Base-by-base conservation (phyloP, 306 rosid genomes). In the Malus orientalis region DNA sequence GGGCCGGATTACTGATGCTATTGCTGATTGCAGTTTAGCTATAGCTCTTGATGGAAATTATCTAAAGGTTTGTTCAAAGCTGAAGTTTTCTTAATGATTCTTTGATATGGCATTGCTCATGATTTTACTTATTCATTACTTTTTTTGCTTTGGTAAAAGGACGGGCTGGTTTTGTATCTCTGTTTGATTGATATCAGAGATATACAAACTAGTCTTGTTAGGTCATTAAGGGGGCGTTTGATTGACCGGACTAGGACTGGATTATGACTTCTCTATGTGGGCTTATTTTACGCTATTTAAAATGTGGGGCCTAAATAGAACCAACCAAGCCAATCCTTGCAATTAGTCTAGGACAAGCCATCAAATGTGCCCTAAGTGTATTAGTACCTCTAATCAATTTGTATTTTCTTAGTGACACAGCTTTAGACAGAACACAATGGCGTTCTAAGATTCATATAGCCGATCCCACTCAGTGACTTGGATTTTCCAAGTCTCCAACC, bases 21-120 rank as follows among this genome's bases (percentile, higher is more conserved):
- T 92, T 80, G 93, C 99, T 13, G 99, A 95, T 86, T 95, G 97
- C 86, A 87, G 92, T 86, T 86, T 90, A 66, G 92, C 99, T 78
- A 92, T 95, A 80, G 99, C 99, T 74, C 97, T 95, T 79, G 97
- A 95, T 78, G 87, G 90, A 85, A 90, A 84, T 71, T 92, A 92
- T 87, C 70, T 88, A 70, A 92, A 95, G 97, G 99, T 95, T 78
- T 73, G 60, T 38, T 80, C 74, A 84, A 16, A 79, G 78, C 86
- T 61, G 60, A 49, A 60, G 53, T 70, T 61, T 68, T 55, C 57
- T 68, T 20, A 60, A 40, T 2, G 29, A 47, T 44, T 78, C 64
- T 80, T 73, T 64, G 54, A 55, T 61, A 22, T 61, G 67, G 64
- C 29, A 13, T 57, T 69, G 60, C 42, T 81, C 22, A 22, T n/a